Conservation (phyloP, 2,329 filamentous ascomycete genomes). For the Metarhizium anisopliae region DNA sequence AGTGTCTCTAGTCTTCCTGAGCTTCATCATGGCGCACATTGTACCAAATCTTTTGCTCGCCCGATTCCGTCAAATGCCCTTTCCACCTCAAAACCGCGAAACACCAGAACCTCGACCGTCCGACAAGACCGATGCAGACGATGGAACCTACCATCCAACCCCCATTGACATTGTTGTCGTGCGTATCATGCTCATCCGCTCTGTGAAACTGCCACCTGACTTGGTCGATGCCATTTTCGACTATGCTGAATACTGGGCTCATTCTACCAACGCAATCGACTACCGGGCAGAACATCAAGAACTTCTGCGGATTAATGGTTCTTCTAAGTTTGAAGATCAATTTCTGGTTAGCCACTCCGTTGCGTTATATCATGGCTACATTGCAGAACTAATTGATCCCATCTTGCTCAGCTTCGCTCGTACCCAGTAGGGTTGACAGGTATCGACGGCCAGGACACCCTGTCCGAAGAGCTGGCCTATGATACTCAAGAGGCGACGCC, state of each 20-base stretch:
- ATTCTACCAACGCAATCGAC: constrained; percentile 28
- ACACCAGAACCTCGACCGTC: constrained; percentile 1
- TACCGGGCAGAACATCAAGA: constrained; percentile 14
- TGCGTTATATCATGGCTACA: not conserved
- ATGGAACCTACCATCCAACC: constrained; percentile 23
- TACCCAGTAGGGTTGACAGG: constrained; percentile 27
- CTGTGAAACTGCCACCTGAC: constrained; percentile 40
- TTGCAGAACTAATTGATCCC: not conserved
- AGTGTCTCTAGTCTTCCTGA: constrained; percentile 4
- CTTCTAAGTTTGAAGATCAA: constrained; percentile 17
- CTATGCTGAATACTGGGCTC: constrained; percentile 54
- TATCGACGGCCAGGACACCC: constrained; percentile 15
- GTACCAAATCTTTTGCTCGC: constrained; percentile 14
- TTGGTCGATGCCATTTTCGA: constrained; percentile 49
- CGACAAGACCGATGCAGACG: constrained; percentile 3
- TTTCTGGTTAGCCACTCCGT: constrained; percentile 22
- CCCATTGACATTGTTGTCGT: constrained; percentile 40
- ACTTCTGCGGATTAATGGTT: constrained; percentile 15
- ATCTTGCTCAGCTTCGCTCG: constrained; percentile 22
- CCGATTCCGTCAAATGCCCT: constrained; percentile 7
- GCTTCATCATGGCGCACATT: constrained; percentile 19
- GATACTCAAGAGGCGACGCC: constrained; percentile 20
- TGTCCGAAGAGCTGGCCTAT: constrained; percentile 20
- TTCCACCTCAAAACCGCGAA: not conserved
- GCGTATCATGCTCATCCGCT: constrained; percentile 37